phyloP scores from a whole-genome alignment of 805 yeast species.

The Clavispora asparagi region DNA sequence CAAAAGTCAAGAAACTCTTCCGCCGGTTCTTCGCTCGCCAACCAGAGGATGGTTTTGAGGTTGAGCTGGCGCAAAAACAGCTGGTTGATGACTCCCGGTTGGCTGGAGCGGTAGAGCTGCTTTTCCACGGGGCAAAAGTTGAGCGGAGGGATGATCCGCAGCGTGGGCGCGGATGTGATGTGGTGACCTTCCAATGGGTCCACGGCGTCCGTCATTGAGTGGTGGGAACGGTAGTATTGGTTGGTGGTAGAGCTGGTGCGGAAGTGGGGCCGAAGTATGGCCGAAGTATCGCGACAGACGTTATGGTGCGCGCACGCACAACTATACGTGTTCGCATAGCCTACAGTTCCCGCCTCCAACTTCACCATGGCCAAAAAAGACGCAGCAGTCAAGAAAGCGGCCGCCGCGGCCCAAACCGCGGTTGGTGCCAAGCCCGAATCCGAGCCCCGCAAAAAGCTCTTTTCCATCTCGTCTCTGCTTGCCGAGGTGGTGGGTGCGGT shows the following conservation, averaged over 20 bases:
- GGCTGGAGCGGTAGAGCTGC: conserved; percentile 84
- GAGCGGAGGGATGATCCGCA: conserved; percentile 83
- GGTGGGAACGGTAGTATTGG: too few species aligned
- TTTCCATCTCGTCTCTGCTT: conserved; percentile 11
- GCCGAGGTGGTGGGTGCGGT: conserved; percentile 27
- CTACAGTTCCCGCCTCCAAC: not conserved
- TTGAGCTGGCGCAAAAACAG: conserved; percentile 73
- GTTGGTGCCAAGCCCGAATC: conserved; percentile 1
- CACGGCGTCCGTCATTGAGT: not conserved
- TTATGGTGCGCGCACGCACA: conserved; percentile 1
- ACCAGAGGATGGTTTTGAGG: conserved; percentile 82
- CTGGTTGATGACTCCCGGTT: conserved; percentile 90
- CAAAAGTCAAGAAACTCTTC: conserved; percentile 83
- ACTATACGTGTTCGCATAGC: conserved; percentile 3
- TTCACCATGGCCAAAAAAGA: conserved; percentile 36
- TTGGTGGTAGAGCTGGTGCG: too few species aligned
- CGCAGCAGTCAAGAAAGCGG: conserved; percentile 15
- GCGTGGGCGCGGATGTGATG: conserved; percentile 48
- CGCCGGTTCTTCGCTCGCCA: conserved; percentile 92
- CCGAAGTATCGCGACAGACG: too few species aligned
- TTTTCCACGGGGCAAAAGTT: conserved; percentile 94
- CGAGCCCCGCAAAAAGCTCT: conserved; percentile 4
- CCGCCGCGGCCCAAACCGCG: conserved; percentile 15
- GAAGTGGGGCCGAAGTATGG: too few species aligned
- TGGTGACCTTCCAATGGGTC: not conserved